phyloP scores from a whole-genome alignment of 768 basidiomycete species.

The Amanita rubescens region DNA sequence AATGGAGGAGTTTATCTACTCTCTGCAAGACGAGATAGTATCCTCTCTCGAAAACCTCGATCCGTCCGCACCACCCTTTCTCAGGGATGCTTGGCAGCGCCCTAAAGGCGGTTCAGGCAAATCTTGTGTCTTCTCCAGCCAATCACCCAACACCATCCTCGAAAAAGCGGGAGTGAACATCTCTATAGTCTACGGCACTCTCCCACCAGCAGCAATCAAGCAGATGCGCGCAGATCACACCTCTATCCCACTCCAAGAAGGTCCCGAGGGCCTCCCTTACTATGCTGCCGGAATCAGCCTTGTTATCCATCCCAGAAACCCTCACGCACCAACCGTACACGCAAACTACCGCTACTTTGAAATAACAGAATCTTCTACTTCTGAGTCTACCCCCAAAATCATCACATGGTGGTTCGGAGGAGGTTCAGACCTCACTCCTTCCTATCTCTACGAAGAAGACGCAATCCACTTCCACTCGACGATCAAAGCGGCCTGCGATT shows the following conservation, averaged over 20 bases:
- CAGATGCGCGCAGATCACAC: conserved; percentile 95
- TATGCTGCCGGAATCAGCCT: conserved; percentile 90
- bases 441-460: conserved; percentile 86
- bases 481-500: conserved; percentile 68
- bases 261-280: conserved; percentile 69
- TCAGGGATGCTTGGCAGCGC: too few relatives aligned
- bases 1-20: too few relatives aligned
- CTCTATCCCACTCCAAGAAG: conserved; percentile 59
- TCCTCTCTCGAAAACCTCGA: too few relatives aligned
- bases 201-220: conserved; percentile 84
- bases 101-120: too few relatives aligned
- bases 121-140: too few relatives aligned
- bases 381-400: conserved; percentile 35
- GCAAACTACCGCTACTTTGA: conserved; percentile 98
- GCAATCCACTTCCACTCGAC: conserved; percentile 80
- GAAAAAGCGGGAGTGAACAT: conserved; percentile 98
- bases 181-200: conserved; percentile 79
- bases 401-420: conserved; percentile 99
- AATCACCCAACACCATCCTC: conserved; percentile 62
- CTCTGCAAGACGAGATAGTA: too few relatives aligned
- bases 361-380: conserved; percentile 46
- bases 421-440: conserved; percentile 90
- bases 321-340: conserved; percentile 89
- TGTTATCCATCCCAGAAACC: conserved; percentile 92
- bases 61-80: too few relatives aligned